Evolutionary conservation across 768 basidiomycete genomes (phyloP), one percentile per base, ranked within the genome.

Genomic region (Suillus plorans): DNA sequence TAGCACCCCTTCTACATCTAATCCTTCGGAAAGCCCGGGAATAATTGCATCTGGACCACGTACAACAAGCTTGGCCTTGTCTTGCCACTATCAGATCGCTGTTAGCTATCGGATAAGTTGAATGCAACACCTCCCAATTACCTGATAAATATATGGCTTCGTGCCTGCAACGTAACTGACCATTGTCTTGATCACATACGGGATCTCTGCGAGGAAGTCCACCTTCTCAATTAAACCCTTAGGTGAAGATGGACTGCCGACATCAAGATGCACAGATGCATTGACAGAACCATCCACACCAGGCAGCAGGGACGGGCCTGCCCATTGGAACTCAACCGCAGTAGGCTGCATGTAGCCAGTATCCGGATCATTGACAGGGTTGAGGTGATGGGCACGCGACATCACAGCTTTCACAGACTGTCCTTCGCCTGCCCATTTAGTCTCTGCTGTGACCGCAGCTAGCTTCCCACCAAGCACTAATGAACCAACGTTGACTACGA

Each of bases 81-180:
- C 89, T 70, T 81, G 77, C 81, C 84, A 89, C 88, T 90, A 41
- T 28, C 25, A 58, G 25, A 41, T 28, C 3, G 41, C 57, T 6
- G 25, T 58, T 18, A 58, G 55, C 12, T 20, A 65, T 55, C 47
- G 49, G 2, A 44, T 1, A 53, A 1, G 61, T 50, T 59, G 47
- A 31, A 45, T 41, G 62, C 36, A 57, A 41, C 5, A 58, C 9
- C 14, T 39, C 37, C n/a, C 34, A 47, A 79, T 62, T 61, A 91
- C 95, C 86, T 96, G 94, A 77, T 97, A 97, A 75, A 97, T 91
- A 75, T 89, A 96, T 0, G 95, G 97, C 76, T 96, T 95, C 25
- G 93, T 94, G 47, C 94, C 92, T 45, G 95, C 88, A 44, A 95
- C 95, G 71, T 97, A 97, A 72, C 90, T 94, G 69, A 99, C 89